Percentiles rank a stretch among this genome's conserved stretches.
These are phyloP conservation scores for Teratosphaeria gauchensis DNA, from an alignment of 2,329 filamentous ascomycete genomes.

Conservation along the genomic window DNA sequence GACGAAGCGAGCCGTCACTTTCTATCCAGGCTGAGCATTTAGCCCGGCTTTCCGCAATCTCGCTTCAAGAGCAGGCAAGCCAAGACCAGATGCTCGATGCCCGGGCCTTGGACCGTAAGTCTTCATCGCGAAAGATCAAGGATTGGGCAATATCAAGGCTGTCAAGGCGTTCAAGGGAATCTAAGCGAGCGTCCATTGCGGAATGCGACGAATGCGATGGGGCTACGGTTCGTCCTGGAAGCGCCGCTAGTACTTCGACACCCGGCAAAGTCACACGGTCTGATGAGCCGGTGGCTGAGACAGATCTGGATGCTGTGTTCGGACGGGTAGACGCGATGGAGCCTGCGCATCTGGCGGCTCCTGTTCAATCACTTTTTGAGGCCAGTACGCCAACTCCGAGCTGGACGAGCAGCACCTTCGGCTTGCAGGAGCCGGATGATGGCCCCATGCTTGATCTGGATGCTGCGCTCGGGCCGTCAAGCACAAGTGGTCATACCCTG, in stretches of 20 bases:
- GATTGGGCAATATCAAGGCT: conserved; percentile 52
- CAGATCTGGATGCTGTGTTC: conserved; percentile 25
- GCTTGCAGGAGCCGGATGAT: conserved; percentile 39
- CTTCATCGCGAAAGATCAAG: conserved; percentile 57
- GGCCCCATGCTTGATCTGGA: conserved; percentile 88
- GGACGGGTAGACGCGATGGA: conserved; percentile 2
- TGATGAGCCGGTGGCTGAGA: conserved; percentile 16
- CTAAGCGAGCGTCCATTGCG: conserved; percentile 10
- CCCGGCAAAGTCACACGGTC: conserved; percentile 3
- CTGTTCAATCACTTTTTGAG: conserved; percentile 5
- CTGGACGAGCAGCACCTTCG: conserved; percentile 4
- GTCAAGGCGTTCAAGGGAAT: conserved; percentile 49
- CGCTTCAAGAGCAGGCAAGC: conserved; percentile 17
- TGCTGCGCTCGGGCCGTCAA: conserved; percentile 84
- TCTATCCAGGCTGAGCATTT: conserved; percentile 13
- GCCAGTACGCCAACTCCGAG: conserved; percentile 9
- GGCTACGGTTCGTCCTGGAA: conserved; percentile 2
- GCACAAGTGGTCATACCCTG: conserved; percentile 64
- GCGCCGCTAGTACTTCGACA: conserved; percentile 4
- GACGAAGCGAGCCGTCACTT: conserved; percentile 30
- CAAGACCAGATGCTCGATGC: not conserved
- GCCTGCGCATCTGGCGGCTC: conserved; percentile 8
- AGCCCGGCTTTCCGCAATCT: conserved; percentile 22
- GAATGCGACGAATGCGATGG: conserved; percentile 1
- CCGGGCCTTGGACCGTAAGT: conserved; percentile 10